Percentiles rank a stretch among this genome's conserved stretches.
phyloP scores from a whole-genome alignment of 2,329 filamentous ascomycete species.

The Microcera coccophila region DNA sequence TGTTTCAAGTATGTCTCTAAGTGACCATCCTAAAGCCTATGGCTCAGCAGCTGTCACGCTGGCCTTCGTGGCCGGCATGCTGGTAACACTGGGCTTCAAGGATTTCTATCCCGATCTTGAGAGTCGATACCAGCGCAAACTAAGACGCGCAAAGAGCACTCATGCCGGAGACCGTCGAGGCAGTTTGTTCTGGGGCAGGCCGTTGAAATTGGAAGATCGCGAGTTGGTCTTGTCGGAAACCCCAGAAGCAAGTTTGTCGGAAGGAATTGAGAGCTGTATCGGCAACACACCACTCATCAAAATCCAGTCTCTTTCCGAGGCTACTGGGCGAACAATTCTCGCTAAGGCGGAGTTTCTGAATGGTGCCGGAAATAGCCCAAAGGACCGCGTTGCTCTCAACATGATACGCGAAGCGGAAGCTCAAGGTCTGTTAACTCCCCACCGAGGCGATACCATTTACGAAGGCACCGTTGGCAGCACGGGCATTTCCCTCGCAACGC shows the following conservation, averaged over 20 bases:
- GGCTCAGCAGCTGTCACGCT: constrained; percentile 62
- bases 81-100: constrained; percentile 73
- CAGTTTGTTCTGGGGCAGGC: constrained; percentile 45
- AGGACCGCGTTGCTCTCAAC: constrained; percentile 87
- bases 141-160: constrained; percentile 10
- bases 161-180: constrained; percentile 35
- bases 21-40: constrained; percentile 59
- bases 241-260: constrained; percentile 44
- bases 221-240: constrained; percentile 35
- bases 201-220: constrained; percentile 55
- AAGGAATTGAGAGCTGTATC: constrained; percentile 87
- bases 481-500: constrained; percentile 86
- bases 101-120: constrained; percentile 75
- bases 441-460: constrained; percentile 89
- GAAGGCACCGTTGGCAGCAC: constrained; percentile 97
- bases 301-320: constrained; percentile 79
- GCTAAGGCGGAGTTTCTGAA: constrained; percentile 97
- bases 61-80: constrained; percentile 73
- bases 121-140: constrained; percentile 53
- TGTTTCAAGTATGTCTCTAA: constrained; percentile 54
- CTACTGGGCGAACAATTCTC: constrained; percentile 83
- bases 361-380: constrained; percentile 87
- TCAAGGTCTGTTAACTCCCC: constrained; percentile 68
- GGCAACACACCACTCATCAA: constrained; percentile 87
- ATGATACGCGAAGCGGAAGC: constrained; percentile 84